Base-by-base conservation (phyloP, 1,284 basidiomycete species). In the Takashimella koratensis region DNA sequence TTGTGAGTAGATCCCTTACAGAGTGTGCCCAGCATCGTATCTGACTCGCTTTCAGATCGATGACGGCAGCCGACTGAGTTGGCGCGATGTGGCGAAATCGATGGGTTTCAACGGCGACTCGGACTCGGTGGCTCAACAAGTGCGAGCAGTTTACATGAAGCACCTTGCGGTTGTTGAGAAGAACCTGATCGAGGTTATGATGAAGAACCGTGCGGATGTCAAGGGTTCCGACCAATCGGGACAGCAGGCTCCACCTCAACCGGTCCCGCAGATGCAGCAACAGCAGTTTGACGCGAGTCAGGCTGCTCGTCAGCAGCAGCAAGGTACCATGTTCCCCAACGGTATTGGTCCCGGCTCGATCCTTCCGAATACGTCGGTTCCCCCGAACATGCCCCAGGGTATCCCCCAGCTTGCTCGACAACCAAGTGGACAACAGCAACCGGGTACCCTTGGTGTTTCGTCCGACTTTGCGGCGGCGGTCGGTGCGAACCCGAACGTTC, bases 381-480 rank as follows among this genome's bases (percentile, higher is more conserved):
- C 8, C 8, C 30, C 30, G 8, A 36, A 36, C 16, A 8, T 36
- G 10, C 30, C 30, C 16, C 30, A 8, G 10, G 16, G 30, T 36
- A 8, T 36, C 10, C 30, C 8, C 8, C 30, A 36, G 30, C 30
- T 36, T 36, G 30, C 10, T 36, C 30, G 30, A 8, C 8, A 36
- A 16, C 8, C 16, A 8, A 36, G 16, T 16, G 30, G 30, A 8
- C 30, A 36, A 36, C 30, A 36, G 16, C 30, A 36, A 36, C 16
- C 30, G 10, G 30, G 30, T 36, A 36, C 8, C 16, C 30, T 36
- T 3, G 51, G 54, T 2, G 39, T 54, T 8, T 52, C 57, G 3
- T 43, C 43, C 24, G 58, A 60, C 21, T 54, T 60, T 27, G 47
- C 57, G 23, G 48, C 52, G 26, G 53, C 55, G 1, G 44, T 60